These are phyloP conservation scores for Corynascus novoguineensis DNA, from an alignment of 495 filamentous ascomycete species.

Conservation along the genomic window DNA sequence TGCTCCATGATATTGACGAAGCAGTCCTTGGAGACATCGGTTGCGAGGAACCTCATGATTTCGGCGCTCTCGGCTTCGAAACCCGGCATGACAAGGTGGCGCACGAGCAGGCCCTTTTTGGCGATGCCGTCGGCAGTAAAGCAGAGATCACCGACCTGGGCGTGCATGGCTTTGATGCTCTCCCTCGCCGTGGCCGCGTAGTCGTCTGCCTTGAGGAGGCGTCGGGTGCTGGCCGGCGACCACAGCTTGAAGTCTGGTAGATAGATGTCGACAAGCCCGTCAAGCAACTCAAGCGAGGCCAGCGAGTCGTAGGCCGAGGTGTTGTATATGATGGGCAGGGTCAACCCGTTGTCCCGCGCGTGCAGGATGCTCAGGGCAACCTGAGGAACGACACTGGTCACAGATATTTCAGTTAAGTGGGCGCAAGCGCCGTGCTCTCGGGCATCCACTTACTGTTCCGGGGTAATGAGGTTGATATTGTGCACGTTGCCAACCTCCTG, in stretches of 20 bases:
- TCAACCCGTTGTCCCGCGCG: conserved; percentile 59
- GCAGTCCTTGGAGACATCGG: conserved; percentile 60
- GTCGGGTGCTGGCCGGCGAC: conserved; percentile 53
- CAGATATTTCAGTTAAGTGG: conserved; percentile 29
- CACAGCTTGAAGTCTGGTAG: conserved; percentile 77
- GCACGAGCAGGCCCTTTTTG: conserved; percentile 62
- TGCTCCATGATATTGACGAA: conserved; percentile 76
- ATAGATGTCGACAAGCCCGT: conserved; percentile 74
- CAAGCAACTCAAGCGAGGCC: conserved; percentile 58
- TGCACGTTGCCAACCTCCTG: conserved; percentile 65
- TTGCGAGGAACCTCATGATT: conserved; percentile 66
- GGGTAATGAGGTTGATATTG: conserved; percentile 76
- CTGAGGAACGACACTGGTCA: conserved; percentile 58
- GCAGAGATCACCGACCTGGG: conserved; percentile 68
- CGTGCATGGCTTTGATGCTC: conserved; percentile 68
- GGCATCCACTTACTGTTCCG: conserved; percentile 48
- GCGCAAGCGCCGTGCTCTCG: not conserved
- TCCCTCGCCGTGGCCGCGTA: conserved; percentile 62
- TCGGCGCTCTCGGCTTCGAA: conserved; percentile 59
- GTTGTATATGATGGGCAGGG: conserved; percentile 70
- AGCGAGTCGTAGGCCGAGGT: conserved; percentile 70
- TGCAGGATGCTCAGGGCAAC: conserved; percentile 65
- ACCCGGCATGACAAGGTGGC: conserved; percentile 76
- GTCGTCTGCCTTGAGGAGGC: conserved; percentile 67
- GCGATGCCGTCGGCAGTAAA: conserved; percentile 73